Evolutionary conservation across 2,329 filamentous ascomycete species (phyloP), one percentile per base, ranked within the genome.

Genomic region (Verticillium longisporum): DNA sequence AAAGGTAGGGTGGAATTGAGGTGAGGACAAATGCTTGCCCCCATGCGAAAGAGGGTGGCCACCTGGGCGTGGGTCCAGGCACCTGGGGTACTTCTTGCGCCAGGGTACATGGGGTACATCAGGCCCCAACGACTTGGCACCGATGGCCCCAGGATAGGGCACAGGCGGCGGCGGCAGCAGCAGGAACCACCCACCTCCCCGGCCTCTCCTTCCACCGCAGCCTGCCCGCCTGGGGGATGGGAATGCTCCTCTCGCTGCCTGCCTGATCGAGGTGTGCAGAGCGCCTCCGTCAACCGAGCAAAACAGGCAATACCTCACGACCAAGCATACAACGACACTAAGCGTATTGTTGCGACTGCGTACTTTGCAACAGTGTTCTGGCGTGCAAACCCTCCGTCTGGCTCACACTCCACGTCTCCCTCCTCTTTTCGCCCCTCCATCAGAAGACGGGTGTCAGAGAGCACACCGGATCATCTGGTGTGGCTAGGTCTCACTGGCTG

Each of bases 401-500:
- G 13, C 34, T 36, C 34, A 10, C 34, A 13, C 34, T 13, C 6
- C 34, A 36, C 3, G 38, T 15, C 18, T 4, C 18, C 18, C 18
- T 18, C 45, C 45, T 53, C 45, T 53, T 13, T 18, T 31, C 26
- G 26, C 26, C 26, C 26, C 26, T 31, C 5, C 26, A 31, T 31
- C 26, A 5, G 26, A 31, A 53, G 18, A 21, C n/a, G 9, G n/a
- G 45, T 18, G 41, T 38, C n/a, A 57, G 50, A 61, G 57, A 38
- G 55, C 50, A 57, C 56, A 15, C 37, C 36, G 54, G 57, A 54
- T 34, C 41, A 53, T 14, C 38, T 61, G 60, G 60, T 63, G 62
- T 60, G 60, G 60, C 60, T 60, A 55, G 31, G 58, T 62, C 56
- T 63, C 45, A 62, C 60, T 63, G 62, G 60, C 33, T 36, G 60